phyloP scores from a whole-genome alignment of 352 stramenopile genomes.

The Pythium graminicola region DNA sequence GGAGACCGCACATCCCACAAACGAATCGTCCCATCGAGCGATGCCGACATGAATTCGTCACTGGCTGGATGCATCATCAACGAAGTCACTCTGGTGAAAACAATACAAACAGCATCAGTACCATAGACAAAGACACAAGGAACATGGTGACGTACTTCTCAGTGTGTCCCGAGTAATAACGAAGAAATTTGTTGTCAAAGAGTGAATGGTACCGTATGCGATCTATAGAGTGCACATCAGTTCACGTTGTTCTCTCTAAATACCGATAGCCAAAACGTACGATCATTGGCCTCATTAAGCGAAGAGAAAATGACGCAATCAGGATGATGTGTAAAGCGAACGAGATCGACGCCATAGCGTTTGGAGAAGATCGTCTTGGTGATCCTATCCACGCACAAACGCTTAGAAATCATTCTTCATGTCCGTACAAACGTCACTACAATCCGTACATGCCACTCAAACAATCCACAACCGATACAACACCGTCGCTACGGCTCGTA shows the following conservation, averaged over 20 bases:
- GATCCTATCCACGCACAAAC: slow-evolving; percentile 28
- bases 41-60: slow-evolving; percentile 79
- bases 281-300: slow-evolving; percentile 57
- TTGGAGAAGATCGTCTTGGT: slow-evolving; percentile 84
- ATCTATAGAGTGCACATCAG: slow-evolving; percentile 30
- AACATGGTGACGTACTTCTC: slow-evolving; percentile 35
- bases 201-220: slow-evolving; percentile 84
- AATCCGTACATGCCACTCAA: slow-evolving; percentile 65
- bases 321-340: slow-evolving; percentile 73
- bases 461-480: slow-evolving; percentile 79
- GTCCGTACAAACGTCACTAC: not conserved
- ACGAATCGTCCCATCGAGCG: slow-evolving; percentile 67
- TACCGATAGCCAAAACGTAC: slow-evolving; percentile 27
- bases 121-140: not conserved
- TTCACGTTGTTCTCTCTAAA: not conserved
- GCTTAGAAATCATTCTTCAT: not conserved
- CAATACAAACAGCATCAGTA: not conserved
- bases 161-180: slow-evolving; percentile 79
- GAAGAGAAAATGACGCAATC: slow-evolving; percentile 86
- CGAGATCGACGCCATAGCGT: slow-evolving; percentile 72
- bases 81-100: slow-evolving; percentile 51
- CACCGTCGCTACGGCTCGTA: slow-evolving; percentile 66
- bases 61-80: slow-evolving; percentile 83
- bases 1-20: slow-evolving; percentile 75
- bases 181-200: slow-evolving; percentile 86